These are phyloP conservation scores for Santalum album DNA, from an alignment of 164 flowering plant genomes.

Conservation along the genomic window DNA sequence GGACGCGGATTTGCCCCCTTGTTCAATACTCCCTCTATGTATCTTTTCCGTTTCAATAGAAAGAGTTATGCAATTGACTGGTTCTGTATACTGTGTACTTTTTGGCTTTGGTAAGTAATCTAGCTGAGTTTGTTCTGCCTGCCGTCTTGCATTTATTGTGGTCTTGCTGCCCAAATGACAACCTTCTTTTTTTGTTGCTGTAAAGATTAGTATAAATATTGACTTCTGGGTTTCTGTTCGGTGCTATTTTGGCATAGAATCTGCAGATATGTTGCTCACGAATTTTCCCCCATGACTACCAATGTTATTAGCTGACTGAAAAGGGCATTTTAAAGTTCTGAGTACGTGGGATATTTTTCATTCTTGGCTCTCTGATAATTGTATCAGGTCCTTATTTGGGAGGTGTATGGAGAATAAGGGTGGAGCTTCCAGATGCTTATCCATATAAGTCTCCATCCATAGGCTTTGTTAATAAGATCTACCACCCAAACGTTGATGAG, in stretches of 20 bases:
- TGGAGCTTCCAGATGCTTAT: conserved; percentile 95
- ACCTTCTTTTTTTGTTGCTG: not conserved
- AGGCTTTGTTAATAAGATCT: conserved; percentile 94
- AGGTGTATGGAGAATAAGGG: conserved; percentile 90
- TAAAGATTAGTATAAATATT: not conserved
- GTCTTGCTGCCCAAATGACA: not conserved
- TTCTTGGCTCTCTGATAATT: conserved; percentile 6
- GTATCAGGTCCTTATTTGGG: conserved; percentile 79
- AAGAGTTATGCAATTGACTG: not conserved
- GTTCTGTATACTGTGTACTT: too few relatives aligned
- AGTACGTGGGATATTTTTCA: not conserved
- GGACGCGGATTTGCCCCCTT: too few relatives aligned
- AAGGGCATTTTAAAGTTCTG: not conserved
- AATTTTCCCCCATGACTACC: conserved; percentile 8
- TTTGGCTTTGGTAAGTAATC: too few relatives aligned
- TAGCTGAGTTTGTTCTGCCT: too few relatives aligned
- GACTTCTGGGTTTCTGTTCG: not conserved
- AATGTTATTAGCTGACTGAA: not conserved
- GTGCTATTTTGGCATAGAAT: not conserved
- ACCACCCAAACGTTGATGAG: conserved; percentile 97
- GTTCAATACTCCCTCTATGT: too few relatives aligned
- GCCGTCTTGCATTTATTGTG: not conserved
- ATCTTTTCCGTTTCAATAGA: too few relatives aligned
- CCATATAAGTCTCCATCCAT: conserved; percentile 96
- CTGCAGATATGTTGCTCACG: conserved; percentile 12